Evolutionary conservation across 2,329 filamentous ascomycete species (phyloP).

Genomic region (Fusarium multiceps): DNA sequence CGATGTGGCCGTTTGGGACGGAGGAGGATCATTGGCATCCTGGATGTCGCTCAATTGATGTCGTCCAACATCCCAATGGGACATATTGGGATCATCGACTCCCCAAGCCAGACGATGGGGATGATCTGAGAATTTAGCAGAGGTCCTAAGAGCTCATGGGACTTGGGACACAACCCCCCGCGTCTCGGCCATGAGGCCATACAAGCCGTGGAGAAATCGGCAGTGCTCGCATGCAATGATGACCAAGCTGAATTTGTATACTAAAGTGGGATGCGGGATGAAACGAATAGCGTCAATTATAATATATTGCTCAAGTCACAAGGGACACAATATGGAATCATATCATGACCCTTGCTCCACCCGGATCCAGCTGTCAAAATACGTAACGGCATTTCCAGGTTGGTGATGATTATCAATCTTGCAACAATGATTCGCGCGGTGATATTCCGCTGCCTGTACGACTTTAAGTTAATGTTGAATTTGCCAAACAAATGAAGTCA

Average conservation of each 20-base stretch:
- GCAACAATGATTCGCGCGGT: conserved; percentile 21
- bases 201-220: conserved; percentile 23
- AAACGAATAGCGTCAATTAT: not conserved
- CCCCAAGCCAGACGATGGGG: not conserved
- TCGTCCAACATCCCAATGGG: conserved; percentile 34
- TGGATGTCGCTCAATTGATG: conserved; percentile 46
- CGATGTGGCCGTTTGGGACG: conserved; percentile 71
- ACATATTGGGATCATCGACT: conserved; percentile 41
- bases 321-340: conserved; percentile 8
- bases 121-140: not conserved
- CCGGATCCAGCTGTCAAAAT: not conserved
- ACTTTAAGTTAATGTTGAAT: not conserved
- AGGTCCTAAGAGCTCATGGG: not conserved
- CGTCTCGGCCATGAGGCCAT: conserved; percentile 39
- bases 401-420: conserved; percentile 37
- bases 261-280: not conserved
- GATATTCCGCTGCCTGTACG: not conserved
- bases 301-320: not conserved
- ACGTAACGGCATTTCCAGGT: conserved; percentile 18
- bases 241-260: not conserved
- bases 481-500: not conserved
- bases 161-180: not conserved
- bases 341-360: conserved; percentile 5
- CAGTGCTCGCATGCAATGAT: conserved; percentile 2
- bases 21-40: conserved; percentile 62